Evolutionary conservation across 305 asterid genomes (phyloP).

Genomic region (Galium porrigens): DNA sequence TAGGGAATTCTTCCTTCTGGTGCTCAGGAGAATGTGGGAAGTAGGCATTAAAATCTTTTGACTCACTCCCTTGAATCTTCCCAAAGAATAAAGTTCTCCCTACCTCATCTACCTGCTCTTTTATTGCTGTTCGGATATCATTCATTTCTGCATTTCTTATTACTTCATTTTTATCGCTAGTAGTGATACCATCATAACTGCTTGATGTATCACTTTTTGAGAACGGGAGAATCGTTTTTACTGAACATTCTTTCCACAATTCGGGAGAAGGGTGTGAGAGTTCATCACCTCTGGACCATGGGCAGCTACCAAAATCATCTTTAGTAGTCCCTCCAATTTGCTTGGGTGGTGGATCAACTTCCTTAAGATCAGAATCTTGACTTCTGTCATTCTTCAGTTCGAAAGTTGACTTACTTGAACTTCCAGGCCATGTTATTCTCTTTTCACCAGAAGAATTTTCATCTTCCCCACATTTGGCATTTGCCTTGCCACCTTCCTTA

Average conservation of each 20-base stretch:
- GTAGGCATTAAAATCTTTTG: constrained; percentile 36
- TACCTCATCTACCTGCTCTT: constrained; percentile 76
- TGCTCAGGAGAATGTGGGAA: constrained; percentile 42
- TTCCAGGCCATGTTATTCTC: constrained; percentile 40
- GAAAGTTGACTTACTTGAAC: constrained; percentile 29
- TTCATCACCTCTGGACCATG: constrained; percentile 42
- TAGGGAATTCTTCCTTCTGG: constrained; percentile 83
- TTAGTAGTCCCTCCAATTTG: constrained; percentile 26
- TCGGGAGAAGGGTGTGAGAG: constrained; percentile 31
- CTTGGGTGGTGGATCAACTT: constrained; percentile 33
- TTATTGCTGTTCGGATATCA: constrained; percentile 45
- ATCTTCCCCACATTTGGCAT: constrained; percentile 35
- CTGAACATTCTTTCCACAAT: constrained; percentile 51
- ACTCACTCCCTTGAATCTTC: constrained; percentile 42
- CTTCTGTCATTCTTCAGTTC: constrained; percentile 23
- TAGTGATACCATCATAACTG: constrained; percentile 32
- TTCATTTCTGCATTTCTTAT: constrained; percentile 43
- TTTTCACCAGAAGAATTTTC: constrained; percentile 37
- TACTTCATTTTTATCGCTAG: constrained; percentile 44
- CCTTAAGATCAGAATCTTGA: constrained; percentile 43
- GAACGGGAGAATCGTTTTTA: constrained; percentile 57
- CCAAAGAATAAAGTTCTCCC: constrained; percentile 65
- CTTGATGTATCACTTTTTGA: constrained; percentile 48
- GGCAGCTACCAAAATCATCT: constrained; percentile 33
- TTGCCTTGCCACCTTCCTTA: constrained; percentile 31